Evolutionary conservation across 1,284 basidiomycete species (phyloP).

Genomic region (Sparassis latifolia): DNA sequence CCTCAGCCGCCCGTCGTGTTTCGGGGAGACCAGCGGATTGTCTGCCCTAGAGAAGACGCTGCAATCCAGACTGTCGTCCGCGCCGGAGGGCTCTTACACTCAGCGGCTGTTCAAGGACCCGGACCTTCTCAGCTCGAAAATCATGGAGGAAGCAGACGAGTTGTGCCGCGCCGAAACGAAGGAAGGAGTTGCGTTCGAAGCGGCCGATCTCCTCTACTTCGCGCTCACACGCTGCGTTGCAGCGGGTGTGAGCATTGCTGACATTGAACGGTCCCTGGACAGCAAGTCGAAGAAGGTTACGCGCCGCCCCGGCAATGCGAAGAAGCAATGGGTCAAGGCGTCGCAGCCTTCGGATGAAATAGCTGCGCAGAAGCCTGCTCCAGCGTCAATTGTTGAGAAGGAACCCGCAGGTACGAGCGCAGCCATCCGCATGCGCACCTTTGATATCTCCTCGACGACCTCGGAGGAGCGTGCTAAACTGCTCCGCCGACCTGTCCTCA

Average conservation of each 20-base stretch:
- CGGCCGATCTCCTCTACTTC: constrained; percentile 95
- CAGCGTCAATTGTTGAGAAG: constrained; percentile 15
- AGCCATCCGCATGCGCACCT: constrained; percentile 74
- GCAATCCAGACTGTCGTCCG: constrained; percentile 62
- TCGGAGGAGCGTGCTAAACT: constrained; percentile 59
- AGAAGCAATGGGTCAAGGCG: constrained; percentile 69
- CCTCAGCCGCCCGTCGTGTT: constrained; percentile 81
- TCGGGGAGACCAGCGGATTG: constrained; percentile 73
- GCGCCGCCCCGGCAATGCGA: constrained; percentile 89
- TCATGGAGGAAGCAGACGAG: constrained; percentile 98
- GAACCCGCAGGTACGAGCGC: constrained; percentile 23
- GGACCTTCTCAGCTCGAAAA: constrained; percentile 82
- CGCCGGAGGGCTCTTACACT: constrained; percentile 92
- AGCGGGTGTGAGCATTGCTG: constrained; percentile 77
- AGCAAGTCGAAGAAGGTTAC: constrained; percentile 85
- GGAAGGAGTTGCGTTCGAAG: constrained; percentile 92
- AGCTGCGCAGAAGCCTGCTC: constrained; percentile 21
- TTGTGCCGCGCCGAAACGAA: constrained; percentile 79
- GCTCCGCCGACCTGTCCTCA: constrained; percentile 87
- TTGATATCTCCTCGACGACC: constrained; percentile 50
- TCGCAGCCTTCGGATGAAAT: constrained; percentile 25
- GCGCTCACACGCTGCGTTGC: constrained; percentile 83
- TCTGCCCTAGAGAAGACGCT: constrained; percentile 82
- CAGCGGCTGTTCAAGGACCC: constrained; percentile 82
- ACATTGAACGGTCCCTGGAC: constrained; percentile 85